Evolutionary conservation across 148 eudicot species (phyloP), one percentile per base, ranked within the genome.

Genomic region (Chenopodium formosanum): DNA sequence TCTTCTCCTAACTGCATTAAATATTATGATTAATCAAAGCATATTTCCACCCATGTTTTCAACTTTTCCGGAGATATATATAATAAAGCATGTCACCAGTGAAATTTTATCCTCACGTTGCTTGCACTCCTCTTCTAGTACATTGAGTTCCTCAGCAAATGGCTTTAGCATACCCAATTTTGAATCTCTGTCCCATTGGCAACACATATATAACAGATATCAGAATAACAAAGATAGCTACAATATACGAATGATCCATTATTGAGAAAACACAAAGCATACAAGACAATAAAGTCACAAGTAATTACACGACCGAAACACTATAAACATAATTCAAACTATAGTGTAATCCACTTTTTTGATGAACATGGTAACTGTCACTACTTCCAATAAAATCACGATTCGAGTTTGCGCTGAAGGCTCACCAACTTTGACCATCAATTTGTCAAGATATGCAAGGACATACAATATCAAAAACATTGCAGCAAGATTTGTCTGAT

Each of bases 1-100:
- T 92, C 98, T 83, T 83, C 89, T 77, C 85, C 88, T 81, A 92
- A 70, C 99, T 96, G 88, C 73, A 66, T 83, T 37, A 78, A 46
- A 79, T 37, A 52, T 77, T 62, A 32, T 52, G 25, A 52, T 62
- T 70, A 40, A 69, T 77, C 71, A 80, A 25, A 53, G 63, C 60
- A 64, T 40, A 22, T 12, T 37, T 32, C 44, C 10, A 53, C 52
- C 25, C 62, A 64, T 47, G 48, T 16, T 22, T 72, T 69, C 65
- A 67, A 16, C 22, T 20, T 73, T 69, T 13, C 53, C 40, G n/a
- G 25, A 34, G 14, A 73, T 62, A 47, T 32, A 23, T 79, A 63
- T 68, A 14, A 22, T 71, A 5, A 65, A 52, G 52, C 53, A 34
- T 13, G 67, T 19, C 66, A 96, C 98, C 95, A 92, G 83, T 46